phyloP scores from a whole-genome alignment of 2,329 filamentous ascomycete genomes.

The Stachybotrys chlorohalonatus region DNA sequence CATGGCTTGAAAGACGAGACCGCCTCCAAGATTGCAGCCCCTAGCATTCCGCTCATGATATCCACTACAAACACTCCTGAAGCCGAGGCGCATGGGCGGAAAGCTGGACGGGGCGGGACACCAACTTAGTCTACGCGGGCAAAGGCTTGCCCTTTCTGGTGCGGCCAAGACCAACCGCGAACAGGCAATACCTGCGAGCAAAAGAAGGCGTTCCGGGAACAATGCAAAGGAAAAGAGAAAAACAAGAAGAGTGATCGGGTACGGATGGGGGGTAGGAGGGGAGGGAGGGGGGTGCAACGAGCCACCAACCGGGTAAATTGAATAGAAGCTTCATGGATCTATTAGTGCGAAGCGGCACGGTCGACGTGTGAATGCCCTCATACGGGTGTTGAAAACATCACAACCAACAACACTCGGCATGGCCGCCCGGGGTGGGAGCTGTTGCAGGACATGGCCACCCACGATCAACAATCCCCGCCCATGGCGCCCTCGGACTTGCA shows the following conservation, averaged over 20 bases:
- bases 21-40: too few relatives aligned
- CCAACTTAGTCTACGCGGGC: too few relatives aligned
- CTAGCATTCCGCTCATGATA: too few relatives aligned
- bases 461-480: too few relatives aligned
- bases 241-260: neutral
- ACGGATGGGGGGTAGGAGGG: neutral
- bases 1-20: too few relatives aligned
- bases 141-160: neutral
- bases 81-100: too few relatives aligned
- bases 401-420: neutral
- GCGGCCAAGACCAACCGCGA: neutral
- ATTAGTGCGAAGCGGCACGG: neutral
- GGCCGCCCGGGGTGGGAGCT: too few relatives aligned
- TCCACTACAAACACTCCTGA: too few relatives aligned
- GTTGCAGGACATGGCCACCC: too few relatives aligned
- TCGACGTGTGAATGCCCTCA: neutral
- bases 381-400: neutral
- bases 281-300: neutral
- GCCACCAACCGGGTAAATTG: neutral
- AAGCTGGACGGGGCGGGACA: too few relatives aligned
- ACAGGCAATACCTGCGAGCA: neutral
- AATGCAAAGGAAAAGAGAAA: neutral
- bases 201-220: neutral
- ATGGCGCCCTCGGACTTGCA: too few relatives aligned
- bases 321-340: neutral